phyloP scores from a whole-genome alignment of 2,329 filamentous ascomycete genomes.

The Harringtonia lauricola region DNA sequence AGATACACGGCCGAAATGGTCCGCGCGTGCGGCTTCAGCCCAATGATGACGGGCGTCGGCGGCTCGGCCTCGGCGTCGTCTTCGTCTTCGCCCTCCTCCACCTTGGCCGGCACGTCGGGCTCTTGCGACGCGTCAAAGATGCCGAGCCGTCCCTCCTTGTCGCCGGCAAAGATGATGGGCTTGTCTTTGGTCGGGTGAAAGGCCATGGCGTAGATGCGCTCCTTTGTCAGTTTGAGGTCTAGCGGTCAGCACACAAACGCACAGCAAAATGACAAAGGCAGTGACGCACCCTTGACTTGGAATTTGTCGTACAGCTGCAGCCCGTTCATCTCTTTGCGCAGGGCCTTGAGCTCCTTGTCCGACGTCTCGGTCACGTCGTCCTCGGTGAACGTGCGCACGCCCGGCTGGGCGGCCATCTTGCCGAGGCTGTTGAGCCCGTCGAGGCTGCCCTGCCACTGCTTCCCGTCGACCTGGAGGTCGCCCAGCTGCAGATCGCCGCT shows the following conservation, averaged over 20 bases:
- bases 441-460: constrained; percentile 58
- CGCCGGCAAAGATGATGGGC: constrained; percentile 81
- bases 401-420: constrained; percentile 59
- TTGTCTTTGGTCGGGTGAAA: constrained; percentile 86
- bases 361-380: constrained; percentile 75
- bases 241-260: neutral
- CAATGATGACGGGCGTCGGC: constrained; percentile 69
- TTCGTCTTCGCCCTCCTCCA: constrained; percentile 40
- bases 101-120: constrained; percentile 26
- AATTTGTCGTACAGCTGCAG: constrained; percentile 76
- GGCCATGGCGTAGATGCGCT: constrained; percentile 74
- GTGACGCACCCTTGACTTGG: constrained; percentile 59
- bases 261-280: neutral
- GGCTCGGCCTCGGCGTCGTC: constrained; percentile 59
- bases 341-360: constrained; percentile 60
- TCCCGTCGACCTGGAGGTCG: constrained; percentile 70
- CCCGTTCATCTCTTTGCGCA: constrained; percentile 67
- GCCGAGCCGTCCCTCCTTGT: constrained; percentile 85
- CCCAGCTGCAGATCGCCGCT: constrained; percentile 55
- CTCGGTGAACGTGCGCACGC: constrained; percentile 71
- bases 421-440: constrained; percentile 47
- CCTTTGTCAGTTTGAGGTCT: constrained; percentile 88
- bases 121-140: constrained; percentile 81
- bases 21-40: constrained; percentile 79
- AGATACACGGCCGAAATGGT: constrained; percentile 83